Conservation (phyloP, 73 alveolate species). For the Paramecium sonneborni region DNA sequence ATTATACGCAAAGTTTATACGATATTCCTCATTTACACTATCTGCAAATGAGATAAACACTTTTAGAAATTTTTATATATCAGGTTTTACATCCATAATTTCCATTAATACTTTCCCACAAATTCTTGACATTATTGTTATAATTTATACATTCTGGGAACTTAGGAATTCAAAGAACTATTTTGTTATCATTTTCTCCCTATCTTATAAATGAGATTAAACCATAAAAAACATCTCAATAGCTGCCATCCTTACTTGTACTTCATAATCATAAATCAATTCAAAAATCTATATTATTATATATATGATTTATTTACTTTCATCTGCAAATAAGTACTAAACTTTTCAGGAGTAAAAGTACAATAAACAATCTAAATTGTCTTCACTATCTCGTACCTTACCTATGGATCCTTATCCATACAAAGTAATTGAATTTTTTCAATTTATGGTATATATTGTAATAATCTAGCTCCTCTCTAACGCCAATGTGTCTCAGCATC, state of each 20-base stretch:
- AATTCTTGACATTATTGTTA: slow-evolving; percentile 41
- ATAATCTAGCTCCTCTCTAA: slow-evolving; percentile 6
- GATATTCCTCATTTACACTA: not conserved
- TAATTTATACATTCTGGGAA: not conserved
- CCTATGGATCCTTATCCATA: not conserved
- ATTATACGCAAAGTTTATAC: slow-evolving; percentile 35
- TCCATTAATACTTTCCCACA: slow-evolving; percentile 49
- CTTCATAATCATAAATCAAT: slow-evolving; percentile 43
- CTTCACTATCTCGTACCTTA: slow-evolving; percentile 4
- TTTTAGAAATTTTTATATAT: slow-evolving; percentile 5
- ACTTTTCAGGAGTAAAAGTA: not conserved
- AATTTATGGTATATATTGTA: not conserved
- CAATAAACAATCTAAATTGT: not conserved
- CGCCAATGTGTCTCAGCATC: not conserved
- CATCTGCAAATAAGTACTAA: not conserved
- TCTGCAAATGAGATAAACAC: not conserved
- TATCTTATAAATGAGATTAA: slow-evolving; percentile 17
- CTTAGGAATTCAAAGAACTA: slow-evolving; percentile 28
- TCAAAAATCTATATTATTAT: not conserved
- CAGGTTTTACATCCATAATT: slow-evolving; percentile 21
- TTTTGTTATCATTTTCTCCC: not conserved
- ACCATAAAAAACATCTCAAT: slow-evolving; percentile 53
- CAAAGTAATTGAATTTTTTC: slow-evolving; percentile 4
- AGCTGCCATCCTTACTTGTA: slow-evolving; percentile 48
- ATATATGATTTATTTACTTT: not conserved